phyloP scores from a whole-genome alignment of 805 yeast genomes.

The Saccharomycopsis selenospora region DNA sequence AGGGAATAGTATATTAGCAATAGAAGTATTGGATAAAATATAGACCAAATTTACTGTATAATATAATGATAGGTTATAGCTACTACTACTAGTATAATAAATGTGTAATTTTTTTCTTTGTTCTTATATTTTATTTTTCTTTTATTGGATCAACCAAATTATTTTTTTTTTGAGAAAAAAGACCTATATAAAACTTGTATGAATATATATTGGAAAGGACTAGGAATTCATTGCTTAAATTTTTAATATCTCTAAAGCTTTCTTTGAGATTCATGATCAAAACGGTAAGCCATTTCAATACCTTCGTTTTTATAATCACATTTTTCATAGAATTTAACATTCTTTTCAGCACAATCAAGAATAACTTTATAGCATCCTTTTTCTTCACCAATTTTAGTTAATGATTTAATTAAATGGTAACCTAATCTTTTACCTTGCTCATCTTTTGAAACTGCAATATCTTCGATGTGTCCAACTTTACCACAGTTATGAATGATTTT shows the following conservation, averaged over 20 bases:
- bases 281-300: slow-evolving; percentile 57
- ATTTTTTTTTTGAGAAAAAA: too few species aligned
- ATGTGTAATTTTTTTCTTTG: too few species aligned
- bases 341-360: slow-evolving; percentile 79
- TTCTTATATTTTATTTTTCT: too few species aligned
- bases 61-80: too few species aligned
- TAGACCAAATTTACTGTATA: too few species aligned
- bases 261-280: slow-evolving; percentile 15
- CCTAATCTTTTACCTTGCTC: slow-evolving; percentile 88
- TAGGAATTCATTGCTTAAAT: background rate
- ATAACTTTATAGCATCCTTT: slow-evolving; percentile 82
- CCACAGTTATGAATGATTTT: slow-evolving; percentile 84
- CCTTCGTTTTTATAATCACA: slow-evolving; percentile 71
- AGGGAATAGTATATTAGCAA: slow-evolving; percentile 70
- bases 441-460: slow-evolving; percentile 66
- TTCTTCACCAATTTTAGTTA: slow-evolving; percentile 51
- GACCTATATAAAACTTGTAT: too few species aligned
- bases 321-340: slow-evolving; percentile 79
- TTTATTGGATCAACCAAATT: too few species aligned
- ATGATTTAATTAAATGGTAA: slow-evolving; percentile 48
- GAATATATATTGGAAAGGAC: too few species aligned
- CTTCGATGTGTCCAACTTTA: slow-evolving; percentile 89
- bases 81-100: too few species aligned
- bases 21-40: slow-evolving; percentile 44
- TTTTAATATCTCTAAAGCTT: slow-evolving; percentile 15